Evolutionary conservation across 371 early-diverging fungal species (phyloP), one percentile per base, ranked within the genome.

Genomic region (Polyrhizophydium stewartii): DNA sequence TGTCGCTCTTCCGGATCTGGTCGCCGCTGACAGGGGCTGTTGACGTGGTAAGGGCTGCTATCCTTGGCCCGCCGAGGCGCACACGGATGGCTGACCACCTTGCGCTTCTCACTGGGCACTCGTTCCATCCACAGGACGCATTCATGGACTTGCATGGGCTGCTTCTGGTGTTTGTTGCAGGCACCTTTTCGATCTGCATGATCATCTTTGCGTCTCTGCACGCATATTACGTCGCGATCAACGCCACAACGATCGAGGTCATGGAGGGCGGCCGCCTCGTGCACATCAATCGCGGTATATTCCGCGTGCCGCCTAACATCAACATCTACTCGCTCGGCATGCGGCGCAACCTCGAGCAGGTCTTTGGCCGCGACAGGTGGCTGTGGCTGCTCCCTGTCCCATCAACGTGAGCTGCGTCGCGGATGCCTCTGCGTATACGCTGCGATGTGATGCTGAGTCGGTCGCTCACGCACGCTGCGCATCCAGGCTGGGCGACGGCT

Each of bases 181-280:
- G 77, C 22, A 63, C 86, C 0, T 89, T 89, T 72, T 85, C 75
- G 7, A 33, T 87, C 9, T 79, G 81, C 25, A 56, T 89, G 30
- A 55, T 85, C 0, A 76, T 78, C 0, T 87, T 89, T 60, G 64
- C 77, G 3, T 59, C 65, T 13, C 78, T 87, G 30, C 89, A 89
- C 66, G 70, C 79, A 9, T 61, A 75, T 31, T 77, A 83, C 37
- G 28, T 87, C 16, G 61, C 78, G 49, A 74, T 74, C 55, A 89
- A 89, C 62, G 74, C 78, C 49, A 85, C 87, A 0, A 89, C 89
- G 0, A 86, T 89, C 33, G 89, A 89, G 61, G 73, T 68, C 47
- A 78, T 86, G 65, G 89, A 86, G 65, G 66, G 75, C 16, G 60
- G 58, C 32, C 59, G 71, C 25, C 33, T 67, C 19, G 24, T 72